A percentile compares a stretch with the other conserved stretches of the same genome.
These are phyloP conservation scores for Beta corolliflora DNA, from an alignment of 179 eudicot species.

Conservation along the genomic window DNA sequence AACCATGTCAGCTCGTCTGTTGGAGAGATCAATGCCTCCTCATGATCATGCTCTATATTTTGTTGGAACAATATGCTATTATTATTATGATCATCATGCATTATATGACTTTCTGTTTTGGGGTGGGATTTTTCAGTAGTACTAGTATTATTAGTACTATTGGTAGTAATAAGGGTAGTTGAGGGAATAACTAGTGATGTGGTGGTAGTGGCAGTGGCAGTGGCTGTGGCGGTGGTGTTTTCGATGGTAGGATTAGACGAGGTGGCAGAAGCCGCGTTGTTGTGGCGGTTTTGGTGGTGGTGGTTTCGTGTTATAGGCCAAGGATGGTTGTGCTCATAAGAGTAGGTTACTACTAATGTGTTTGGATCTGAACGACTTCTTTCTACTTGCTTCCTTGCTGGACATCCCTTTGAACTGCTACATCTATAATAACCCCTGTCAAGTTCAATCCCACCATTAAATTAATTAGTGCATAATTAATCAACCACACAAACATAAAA, in stretches of 20 bases:
- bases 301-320: constrained; percentile 54
- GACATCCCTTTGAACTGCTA: constrained; percentile 88
- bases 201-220: background rate
- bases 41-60: constrained; percentile 10
- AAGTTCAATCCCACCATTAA: constrained; percentile 2
- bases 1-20: constrained; percentile 55
- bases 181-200: background rate
- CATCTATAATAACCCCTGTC: constrained; percentile 80
- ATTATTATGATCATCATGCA: background rate
- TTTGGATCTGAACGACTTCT: constrained; percentile 70
- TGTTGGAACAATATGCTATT: constrained; percentile 8
- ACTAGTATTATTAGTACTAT: background rate
- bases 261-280: constrained; percentile 2
- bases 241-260: background rate
- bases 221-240: background rate
- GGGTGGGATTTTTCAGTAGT: background rate
- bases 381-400: constrained; percentile 86
- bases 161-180: background rate
- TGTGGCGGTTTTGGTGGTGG: constrained; percentile 24
- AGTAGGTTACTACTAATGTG: constrained; percentile 70
- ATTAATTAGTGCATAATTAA: background rate
- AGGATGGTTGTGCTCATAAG: constrained; percentile 79
- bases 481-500: background rate
- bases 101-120: constrained; percentile 1
- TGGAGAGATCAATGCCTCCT: constrained; percentile 11